Base-by-base conservation (phyloP, 2,329 filamentous ascomycete species). In the Botryotinia globosa region DNA sequence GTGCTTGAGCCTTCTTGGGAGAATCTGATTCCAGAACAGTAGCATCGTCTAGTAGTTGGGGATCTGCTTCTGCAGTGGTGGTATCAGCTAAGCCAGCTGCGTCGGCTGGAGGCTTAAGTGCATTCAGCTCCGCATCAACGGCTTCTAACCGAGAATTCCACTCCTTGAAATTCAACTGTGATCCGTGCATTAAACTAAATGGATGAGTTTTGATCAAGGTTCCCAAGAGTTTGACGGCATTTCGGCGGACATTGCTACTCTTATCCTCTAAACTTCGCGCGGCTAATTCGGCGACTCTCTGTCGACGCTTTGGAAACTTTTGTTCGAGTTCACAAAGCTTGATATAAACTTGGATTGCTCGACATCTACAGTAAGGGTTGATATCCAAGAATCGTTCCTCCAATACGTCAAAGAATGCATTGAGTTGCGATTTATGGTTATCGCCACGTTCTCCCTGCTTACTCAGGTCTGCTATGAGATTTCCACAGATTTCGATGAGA, bases 311-410 rank as follows among this genome's bases (percentile, higher is more conserved):
- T 54, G 94, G 94, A 78, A 97, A 98, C 81, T 98, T 98, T 76
- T 95, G 93, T 64, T 97, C 94, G n/a, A 98, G 86, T 73, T 98
- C 94, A 79, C 94, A 98, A 20, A 99, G 87, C 80, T 91, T 95
- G 83, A 93, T 89, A 79, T 96, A 98, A 5, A 98, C 96, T 80
- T 99, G 96, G 74, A 99, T 93, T 3, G 94, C 90, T 77, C 95
- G 88, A 82, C 92, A 97, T 79, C 96, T 89, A 81, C 94, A 98
- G 83, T 98, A 99, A 0, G 96, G 97, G 82, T 98, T 99, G 79
- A 97, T 89, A 78, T 99, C 96, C 67, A 98, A 86, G 82, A 99
- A 99, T 20, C 96, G 90, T 83, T 98, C 95, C 80, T 99, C 94
- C 3, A 99, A 85, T 0, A 98, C 94, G 78, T 98, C 95, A 79